Base-by-base conservation (phyloP, 2,329 filamentous ascomycete species). In the Ophidiomyces ophidiicola region DNA sequence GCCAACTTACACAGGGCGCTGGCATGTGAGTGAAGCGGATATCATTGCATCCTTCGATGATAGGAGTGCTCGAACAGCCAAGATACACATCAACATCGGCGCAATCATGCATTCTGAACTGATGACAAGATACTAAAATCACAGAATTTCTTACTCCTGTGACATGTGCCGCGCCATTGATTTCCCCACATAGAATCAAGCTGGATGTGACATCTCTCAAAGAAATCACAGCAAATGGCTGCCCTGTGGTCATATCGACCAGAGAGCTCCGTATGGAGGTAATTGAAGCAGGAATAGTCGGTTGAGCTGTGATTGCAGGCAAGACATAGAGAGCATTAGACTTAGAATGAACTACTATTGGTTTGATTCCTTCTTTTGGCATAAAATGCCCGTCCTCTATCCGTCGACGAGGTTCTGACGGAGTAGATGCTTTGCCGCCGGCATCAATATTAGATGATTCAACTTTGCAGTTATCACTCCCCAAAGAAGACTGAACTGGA, bases 51-150 rank as follows among this genome's bases (percentile, higher is more conserved):
- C 90, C 80, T 60, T 98, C 90, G 47, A 98, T 93, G 50, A 98
- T 94, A 0, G 90, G 90, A 45, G 86, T 77, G 51, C 83, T 90
- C 1, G 70, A 68, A 54, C 82, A 87, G 48, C 80, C 73, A 43
- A 98, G 67, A 56, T 96, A 96, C 7, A 98, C 70, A 48, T 84
- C 76, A 24, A 92, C 81, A 44, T 86, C 73, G 31, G 66, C 69
- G 54, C 84, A 92, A 48, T 88, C 81, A 57, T 98, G 90, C 66
- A 98, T 88, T 15, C 90, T 75, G 52, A 94, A 85, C 59, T 98
- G 90, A n/a, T 81, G 72, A 37, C 83, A 82, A 5, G 75, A 70
- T 2, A 94, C 76, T 0, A 94, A 76, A 10, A 93, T 60, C n/a
- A 85, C 72, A 46, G 78, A 82, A 50, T 84, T 68, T 36, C 69